Base-by-base conservation (phyloP, 768 basidiomycete genomes). In the Mycena leptocephala region DNA sequence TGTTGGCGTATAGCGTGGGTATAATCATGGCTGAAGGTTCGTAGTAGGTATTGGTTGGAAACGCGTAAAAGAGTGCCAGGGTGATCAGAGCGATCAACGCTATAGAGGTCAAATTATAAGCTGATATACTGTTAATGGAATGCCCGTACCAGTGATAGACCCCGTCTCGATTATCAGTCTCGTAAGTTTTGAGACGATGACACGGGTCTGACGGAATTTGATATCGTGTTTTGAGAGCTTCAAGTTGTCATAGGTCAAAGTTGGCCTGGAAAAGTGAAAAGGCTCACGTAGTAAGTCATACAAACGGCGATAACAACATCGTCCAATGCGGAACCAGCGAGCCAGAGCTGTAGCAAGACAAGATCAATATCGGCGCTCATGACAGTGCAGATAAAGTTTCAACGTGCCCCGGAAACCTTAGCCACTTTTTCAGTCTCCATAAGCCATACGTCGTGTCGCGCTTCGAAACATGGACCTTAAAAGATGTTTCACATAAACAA, bases 1-100 rank as follows among this genome's bases (percentile, higher is more conserved):
- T 46, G 68, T 70, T 70, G 55, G 67, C 48, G 35, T 68, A 68
- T 24, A 68, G 22, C 67, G n/a, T 56, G 11, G 67, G 67, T 26
- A 68, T 56, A 39, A 58, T 58, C 35, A 24, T 30, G 26, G 7
- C 39, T 20, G 16, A 37, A 20, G 26, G 8, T 3, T 39, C 30
- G 28, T 70, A 70, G 33, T 70, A 70, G 24, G 30, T 56, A n/a
- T 28, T 33, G 7, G 14, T 9, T 16, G 68, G 68, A 41, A 59
- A 41, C 37, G 39, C 68, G 28, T 56, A 43, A 26, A 58, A 58
- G 55, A 70, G 68, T 20, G 53, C 32, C n/a, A 70, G 18, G 35
- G 56, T 59, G 24, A 33, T 32, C 18, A 59, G 26, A 8, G 68
- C 39, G 11, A 58, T 20, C 18, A 70, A 18, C 3, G 68, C 68